Base-by-base conservation (phyloP, 257 asterid genomes). In the Dorcoceras hygrometricum region DNA sequence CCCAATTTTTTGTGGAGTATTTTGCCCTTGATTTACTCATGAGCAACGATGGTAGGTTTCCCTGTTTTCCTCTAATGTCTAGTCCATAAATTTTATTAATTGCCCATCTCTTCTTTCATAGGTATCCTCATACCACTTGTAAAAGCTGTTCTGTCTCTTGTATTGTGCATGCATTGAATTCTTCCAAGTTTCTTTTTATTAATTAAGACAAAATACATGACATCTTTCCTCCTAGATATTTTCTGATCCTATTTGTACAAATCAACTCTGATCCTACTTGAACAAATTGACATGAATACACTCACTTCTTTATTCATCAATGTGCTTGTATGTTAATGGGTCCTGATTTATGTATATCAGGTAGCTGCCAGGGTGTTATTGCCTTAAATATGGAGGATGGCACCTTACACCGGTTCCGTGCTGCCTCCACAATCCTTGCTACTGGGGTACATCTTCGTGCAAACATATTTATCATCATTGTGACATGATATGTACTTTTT, bases 381-480 rank as follows among this genome's bases (percentile, higher is more conserved):
- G 97, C 96, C 31, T 78, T 90, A 60, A 93, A 93, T 69, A 83
- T 88, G 99, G 99, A 93, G 80, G 99, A 93, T 86, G 99, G 54
- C 20, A 93, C 99, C 70, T 80, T 93, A 61, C 99, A 93, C 66
- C 89, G 96, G 50, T 93, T 93, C 82, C 95, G 82, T 76, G 70
- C 99, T 61, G 78, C 86, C 73, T 86, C 95, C 70, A 93, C 99
- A 18, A 90, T 93, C 78, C 81, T 90, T 74, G 99, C 99, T 70
- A 93, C 99, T 1, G 99, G 99, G 94, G 96, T 89, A 92, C 66
- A 22, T n/a, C 2, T 68, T 62, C 57, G 18, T 69, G 25, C 43
- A 59, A 28, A 28, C 67, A 36, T 66, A 56, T 32, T 65, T 61
- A 10, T 64, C 24, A 16, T 31, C 28, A 29, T 31, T 36, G 67